Evolutionary conservation across 441 rosid genomes (phyloP).

Genomic region (Corymbia calophylla): DNA sequence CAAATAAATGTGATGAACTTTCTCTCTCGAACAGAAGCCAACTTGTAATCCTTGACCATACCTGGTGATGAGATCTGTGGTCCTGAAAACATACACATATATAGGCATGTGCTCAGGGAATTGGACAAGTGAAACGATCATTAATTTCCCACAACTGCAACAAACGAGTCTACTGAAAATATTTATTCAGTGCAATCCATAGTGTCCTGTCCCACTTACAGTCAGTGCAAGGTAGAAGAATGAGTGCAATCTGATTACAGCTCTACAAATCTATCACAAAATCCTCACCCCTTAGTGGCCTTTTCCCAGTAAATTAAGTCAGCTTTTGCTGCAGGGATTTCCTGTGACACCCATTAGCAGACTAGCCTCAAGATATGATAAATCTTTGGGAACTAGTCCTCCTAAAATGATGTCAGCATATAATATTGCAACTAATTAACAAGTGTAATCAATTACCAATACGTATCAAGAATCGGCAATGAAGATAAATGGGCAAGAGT

Average conservation of each 20-base stretch:
- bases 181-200: background rate
- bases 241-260: background rate
- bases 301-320: background rate
- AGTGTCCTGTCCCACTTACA: background rate
- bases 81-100: background rate
- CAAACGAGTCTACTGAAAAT: background rate
- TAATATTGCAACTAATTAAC: background rate
- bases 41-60: background rate
- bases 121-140: background rate
- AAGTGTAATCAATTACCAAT: background rate
- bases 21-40: background rate
- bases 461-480: background rate
- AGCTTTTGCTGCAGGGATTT: background rate
- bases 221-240: background rate
- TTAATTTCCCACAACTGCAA: background rate
- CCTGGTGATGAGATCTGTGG: background rate
- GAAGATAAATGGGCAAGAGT: background rate
- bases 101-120: no score
- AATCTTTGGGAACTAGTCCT: background rate
- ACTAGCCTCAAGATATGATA: background rate
- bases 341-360: background rate
- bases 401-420: background rate
- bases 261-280: background rate
- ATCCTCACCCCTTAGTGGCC: background rate
- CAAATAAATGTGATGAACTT: background rate